Evolutionary conservation across 2,329 filamentous ascomycete species (phyloP), one percentile per base, ranked within the genome.

Genomic region (Grosmannia clavigera): DNA sequence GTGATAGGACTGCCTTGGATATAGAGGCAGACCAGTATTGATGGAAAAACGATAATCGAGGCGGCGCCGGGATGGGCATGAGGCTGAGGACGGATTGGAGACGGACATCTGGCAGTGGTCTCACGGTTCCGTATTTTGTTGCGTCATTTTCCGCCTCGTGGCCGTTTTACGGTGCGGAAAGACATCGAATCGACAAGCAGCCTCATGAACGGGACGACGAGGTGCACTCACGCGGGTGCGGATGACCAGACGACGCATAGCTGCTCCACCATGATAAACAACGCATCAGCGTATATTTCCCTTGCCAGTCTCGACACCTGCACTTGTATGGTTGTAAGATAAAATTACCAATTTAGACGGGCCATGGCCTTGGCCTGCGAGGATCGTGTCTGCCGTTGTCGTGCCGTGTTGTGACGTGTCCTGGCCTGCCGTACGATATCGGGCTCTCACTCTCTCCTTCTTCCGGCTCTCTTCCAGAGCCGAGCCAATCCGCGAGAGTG

Each of bases 321-420:
- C 66, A 71, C 71, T 79, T 57, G 55, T 77, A 77, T 75, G 76
- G 75, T 73, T 79, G 77, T 80, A 79, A 74, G 40, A 57, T 57
- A 48, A 27, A 77, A 76, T 79, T 79, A 61, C 56, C 73, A 71
- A 75, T 72, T 78, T 78, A 78, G 76, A 79, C 70, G 73, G 62
- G 59, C 61, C 35, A 57, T 55, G 59, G 33, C 31, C 53, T 51
- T 51, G 22, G 43, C 43, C 19, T 46, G 43, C 43, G 19, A n/a
- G 43, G 43, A n/a, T 19, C 16, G 6, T 46, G 16, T 46, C 40
- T 43, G 25, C 33, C 56, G 56, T 35, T 22, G 29, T 16, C 40
- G 5, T 27, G 31, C 29, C 27, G 27, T 53, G 25, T 12, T 53
- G 25, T 53, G 50, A 3, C 50, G 12, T 31, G 51, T 19, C 50